These are phyloP conservation scores for Mimosa pudica DNA, from an alignment of 306 rosid genomes.

Conservation along the genomic window DNA sequence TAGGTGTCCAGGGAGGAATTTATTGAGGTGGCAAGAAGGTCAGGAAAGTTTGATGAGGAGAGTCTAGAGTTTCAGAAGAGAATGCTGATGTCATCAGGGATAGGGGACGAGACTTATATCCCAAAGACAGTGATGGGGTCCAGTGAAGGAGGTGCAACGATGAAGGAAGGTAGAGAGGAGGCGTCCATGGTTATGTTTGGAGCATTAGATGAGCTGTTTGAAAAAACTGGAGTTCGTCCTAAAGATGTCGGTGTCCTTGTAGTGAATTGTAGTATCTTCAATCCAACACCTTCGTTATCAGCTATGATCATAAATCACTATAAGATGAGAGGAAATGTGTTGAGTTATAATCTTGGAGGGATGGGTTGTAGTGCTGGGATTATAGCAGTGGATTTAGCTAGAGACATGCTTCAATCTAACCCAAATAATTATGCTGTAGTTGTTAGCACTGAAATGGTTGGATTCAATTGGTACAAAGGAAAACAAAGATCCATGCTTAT, in stretches of 20 bases:
- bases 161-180: conserved; percentile 93
- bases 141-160: conserved; percentile 61
- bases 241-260: conserved; percentile 84
- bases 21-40: conserved; percentile 71
- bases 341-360: conserved; percentile 93
- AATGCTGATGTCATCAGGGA: conserved; percentile 74
- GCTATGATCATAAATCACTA: conserved; percentile 98
- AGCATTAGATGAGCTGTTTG: conserved; percentile 88
- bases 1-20: conserved; percentile 78
- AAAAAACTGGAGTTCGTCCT: conserved; percentile 74
- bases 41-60: conserved; percentile 79
- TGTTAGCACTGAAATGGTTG: conserved; percentile 89
- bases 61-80: conserved; percentile 68
- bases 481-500: conserved; percentile 82
- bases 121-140: conserved; percentile 67
- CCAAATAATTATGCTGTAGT: conserved; percentile 90
- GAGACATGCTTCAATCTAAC: conserved; percentile 80
- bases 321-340: conserved; percentile 92
- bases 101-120: conserved; percentile 87
- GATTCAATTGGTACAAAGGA: conserved; percentile 92
- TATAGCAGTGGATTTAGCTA: conserved; percentile 77
- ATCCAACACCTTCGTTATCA: conserved; percentile 91
- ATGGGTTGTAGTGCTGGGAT: conserved; percentile 99
- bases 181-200: conserved; percentile 90
- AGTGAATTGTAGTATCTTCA: conserved; percentile 94